Evolutionary conservation across 2,329 filamentous ascomycete genomes (phyloP), one percentile per base, ranked within the genome.

Genomic region (Monosporascus sp.): DNA sequence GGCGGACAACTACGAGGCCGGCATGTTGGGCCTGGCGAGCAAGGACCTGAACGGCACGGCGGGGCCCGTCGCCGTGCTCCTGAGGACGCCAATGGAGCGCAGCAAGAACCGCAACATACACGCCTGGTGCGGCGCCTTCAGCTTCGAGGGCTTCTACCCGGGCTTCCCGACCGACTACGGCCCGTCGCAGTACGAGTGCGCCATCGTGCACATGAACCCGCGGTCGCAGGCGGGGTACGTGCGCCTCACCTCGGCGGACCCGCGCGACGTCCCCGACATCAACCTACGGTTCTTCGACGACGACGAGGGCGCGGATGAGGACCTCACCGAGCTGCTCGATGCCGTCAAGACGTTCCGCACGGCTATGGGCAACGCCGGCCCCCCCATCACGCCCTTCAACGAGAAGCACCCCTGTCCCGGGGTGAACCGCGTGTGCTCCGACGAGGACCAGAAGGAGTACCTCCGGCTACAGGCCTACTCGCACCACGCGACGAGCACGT

Each of bases 201-300:
- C 67, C 41, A 68, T 73, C 56, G 70, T 72, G 31, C 71, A 72
- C 56, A 71, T 71, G 50, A 74, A 75, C 47, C 71, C 69, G 27
- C 68, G 71, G 7, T 88, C 88, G 43, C 74, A 76, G 49, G 75
- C 76, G 8, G 86, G 87, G n/a, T 64, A 82, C 0, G 84, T 89
- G 15, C 79, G 71, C 2, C 74, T 89, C 2, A 74, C 72, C 18
- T 86, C 83, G 0, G 71, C 75, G 0, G 77, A 88, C 60, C 84
- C 85, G 0, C 77, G 78, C 1, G 84, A 87, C 47, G 77, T 79
- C 27, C 86, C 86, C 0, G 68, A 79, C 39, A 85, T 86, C 62
- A 76, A 79, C 63, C 82, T 85, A 69, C 80, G 80, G 57, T 81
- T 78, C 63, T 84, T 75, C 71, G 72, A 70, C 9, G 65, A 76